Conservation (phyloP, 1,284 basidiomycete genomes). For the Fistulina hepatica region DNA sequence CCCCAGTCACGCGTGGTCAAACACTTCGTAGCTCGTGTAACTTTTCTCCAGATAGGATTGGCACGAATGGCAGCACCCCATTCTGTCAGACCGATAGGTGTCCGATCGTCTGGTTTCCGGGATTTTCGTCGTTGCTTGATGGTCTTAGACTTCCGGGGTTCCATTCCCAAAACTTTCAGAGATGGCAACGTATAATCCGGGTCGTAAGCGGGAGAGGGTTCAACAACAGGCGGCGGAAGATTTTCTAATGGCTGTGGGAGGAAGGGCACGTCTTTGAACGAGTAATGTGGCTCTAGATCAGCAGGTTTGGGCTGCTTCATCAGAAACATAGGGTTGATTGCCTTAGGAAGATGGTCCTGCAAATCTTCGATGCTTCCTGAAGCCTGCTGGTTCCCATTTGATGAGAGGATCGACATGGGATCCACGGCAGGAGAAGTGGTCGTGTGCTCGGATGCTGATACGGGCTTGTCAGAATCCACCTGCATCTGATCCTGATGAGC, state of each 20-base stretch:
- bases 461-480: too few relatives aligned
- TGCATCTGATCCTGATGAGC: too few relatives aligned
- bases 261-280: neutral
- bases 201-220: neutral
- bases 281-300: too few relatives aligned
- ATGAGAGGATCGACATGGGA: too few relatives aligned
- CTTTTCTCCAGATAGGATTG: conserved; percentile 62
- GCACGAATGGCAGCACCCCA: conserved; percentile 62
- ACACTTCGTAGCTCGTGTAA: conserved; percentile 62
- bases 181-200: neutral
- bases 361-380: too few relatives aligned
- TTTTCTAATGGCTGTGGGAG: neutral
- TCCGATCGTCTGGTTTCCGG: conserved; percentile 30
- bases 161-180: neutral
- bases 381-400: too few relatives aligned
- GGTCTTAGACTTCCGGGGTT: neutral
- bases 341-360: too few relatives aligned
- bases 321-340: too few relatives aligned
- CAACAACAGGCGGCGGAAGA: neutral
- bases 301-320: too few relatives aligned
- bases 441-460: neutral
- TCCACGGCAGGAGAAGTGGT: too few relatives aligned
- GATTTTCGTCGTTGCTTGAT: neutral
- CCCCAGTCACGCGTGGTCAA: conserved; percentile 70
- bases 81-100: conserved; percentile 62